Evolutionary conservation across 2,329 filamentous ascomycete species (phyloP).

Genomic region (Juglanconis sp.): DNA sequence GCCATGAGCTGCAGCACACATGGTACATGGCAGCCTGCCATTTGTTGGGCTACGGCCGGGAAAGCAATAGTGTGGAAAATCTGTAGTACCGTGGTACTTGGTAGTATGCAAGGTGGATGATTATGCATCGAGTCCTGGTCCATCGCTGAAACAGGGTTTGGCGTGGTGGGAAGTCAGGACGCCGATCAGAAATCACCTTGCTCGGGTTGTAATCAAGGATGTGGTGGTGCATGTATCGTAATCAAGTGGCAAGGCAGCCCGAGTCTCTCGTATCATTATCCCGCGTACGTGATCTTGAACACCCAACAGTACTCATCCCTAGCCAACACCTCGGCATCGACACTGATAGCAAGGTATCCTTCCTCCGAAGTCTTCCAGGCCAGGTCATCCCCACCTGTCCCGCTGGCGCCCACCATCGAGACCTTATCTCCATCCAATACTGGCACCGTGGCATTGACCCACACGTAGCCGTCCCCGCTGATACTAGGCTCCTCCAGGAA

Average conservation of each 20-base stretch:
- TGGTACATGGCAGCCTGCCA: constrained; percentile 16
- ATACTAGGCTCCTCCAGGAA: constrained; percentile 33
- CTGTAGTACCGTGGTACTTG: neutral
- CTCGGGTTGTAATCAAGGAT: too few species aligned
- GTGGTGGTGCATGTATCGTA: neutral
- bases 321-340: constrained; percentile 27
- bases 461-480: constrained; percentile 28
- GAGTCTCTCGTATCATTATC: neutral
- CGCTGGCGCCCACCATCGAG: constrained; percentile 36
- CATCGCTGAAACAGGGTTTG: too few species aligned
- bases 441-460: constrained; percentile 39
- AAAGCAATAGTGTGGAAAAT: constrained; percentile 4
- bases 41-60: constrained; percentile 9
- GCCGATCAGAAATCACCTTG: too few species aligned
- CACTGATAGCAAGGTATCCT: constrained; percentile 26
- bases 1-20: constrained; percentile 2
- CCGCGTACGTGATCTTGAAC: constrained; percentile 36
- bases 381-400: constrained; percentile 1
- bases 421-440: constrained; percentile 39
- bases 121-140: neutral
- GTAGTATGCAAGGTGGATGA: neutral
- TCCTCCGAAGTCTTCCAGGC: constrained; percentile 16
- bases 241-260: too few species aligned
- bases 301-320: constrained; percentile 38
- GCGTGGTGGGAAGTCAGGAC: too few species aligned